Percentiles rank a stretch among this genome's conserved stretches.
Evolutionary conservation across 257 asterid genomes (phyloP).

Genomic region (Perilla frutescens): DNA sequence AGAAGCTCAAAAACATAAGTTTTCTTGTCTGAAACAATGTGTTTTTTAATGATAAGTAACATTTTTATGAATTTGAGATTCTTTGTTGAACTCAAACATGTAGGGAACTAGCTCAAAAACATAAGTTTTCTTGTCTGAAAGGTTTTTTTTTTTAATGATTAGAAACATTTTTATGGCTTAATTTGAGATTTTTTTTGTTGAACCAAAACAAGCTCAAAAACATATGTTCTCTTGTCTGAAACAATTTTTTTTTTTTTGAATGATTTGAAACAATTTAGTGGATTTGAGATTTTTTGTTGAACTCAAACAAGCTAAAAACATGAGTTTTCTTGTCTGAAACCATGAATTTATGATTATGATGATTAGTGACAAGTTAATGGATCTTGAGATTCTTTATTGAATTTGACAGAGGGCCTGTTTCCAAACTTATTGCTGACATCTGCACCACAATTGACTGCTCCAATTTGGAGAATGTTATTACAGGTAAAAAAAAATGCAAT

Average conservation of each 20-base stretch:
- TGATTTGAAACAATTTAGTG: background rate
- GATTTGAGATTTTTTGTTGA: background rate
- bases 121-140: background rate
- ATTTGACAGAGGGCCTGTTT: conserved; percentile 54
- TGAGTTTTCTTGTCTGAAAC: background rate
- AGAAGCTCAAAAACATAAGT: no score
- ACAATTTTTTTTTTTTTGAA: background rate
- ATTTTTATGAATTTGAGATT: background rate
- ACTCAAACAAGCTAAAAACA: background rate
- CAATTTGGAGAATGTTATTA: conserved; percentile 50
- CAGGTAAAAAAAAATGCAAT: conserved; percentile 42
- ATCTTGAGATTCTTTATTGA: background rate
- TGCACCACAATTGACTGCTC: conserved; percentile 63
- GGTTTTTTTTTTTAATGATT: background rate
- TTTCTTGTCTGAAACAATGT: no score
- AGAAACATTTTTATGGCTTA: background rate
- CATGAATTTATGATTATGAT: background rate
- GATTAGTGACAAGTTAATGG: background rate
- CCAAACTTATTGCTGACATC: conserved; percentile 56
- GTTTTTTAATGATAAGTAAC: background rate
- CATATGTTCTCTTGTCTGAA: background rate
- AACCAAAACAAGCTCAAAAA: no score
- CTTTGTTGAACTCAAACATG: no score
- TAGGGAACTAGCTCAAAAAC: background rate
- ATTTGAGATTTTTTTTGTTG: background rate